Evolutionary conservation across 2,329 filamentous ascomycete genomes (phyloP).

Genomic region (Ceratocystis smalleyi): DNA sequence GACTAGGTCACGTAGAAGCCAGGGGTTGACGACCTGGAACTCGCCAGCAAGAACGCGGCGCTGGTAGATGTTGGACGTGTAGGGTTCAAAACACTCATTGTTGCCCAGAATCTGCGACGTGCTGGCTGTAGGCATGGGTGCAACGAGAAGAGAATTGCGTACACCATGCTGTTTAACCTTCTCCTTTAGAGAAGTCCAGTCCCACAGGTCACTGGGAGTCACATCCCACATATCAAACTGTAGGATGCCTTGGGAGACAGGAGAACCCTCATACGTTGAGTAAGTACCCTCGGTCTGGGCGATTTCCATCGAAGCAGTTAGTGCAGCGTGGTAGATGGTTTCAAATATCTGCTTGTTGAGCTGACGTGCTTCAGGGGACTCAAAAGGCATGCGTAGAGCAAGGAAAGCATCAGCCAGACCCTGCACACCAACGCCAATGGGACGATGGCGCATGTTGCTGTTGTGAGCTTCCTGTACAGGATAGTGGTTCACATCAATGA

Average conservation of each 20-base stretch:
- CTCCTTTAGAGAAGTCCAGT: constrained; percentile 78
- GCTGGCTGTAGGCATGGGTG: constrained; percentile 94
- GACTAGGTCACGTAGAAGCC: constrained; percentile 94
- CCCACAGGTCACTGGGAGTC: constrained; percentile 86
- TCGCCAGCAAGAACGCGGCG: constrained; percentile 94
- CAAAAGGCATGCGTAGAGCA: constrained; percentile 88
- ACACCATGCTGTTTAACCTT: constrained; percentile 86
- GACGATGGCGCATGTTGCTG: constrained; percentile 94
- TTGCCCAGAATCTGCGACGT: constrained; percentile 97
- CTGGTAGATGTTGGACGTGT: constrained; percentile 99
- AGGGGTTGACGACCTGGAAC: constrained; percentile 99
- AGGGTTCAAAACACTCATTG: constrained; percentile 99
- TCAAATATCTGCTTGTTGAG: constrained; percentile 98
- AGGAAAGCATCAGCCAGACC: constrained; percentile 97
- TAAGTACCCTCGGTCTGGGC: constrained; percentile 75
- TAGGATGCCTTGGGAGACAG: constrained; percentile 84
- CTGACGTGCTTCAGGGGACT: constrained; percentile 82
- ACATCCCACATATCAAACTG: constrained; percentile 99
- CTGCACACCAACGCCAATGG: constrained; percentile 91
- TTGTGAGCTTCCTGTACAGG: constrained; percentile 86
- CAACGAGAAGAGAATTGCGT: constrained; percentile 87
- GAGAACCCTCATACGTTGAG: constrained; percentile 80
- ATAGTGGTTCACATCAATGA: constrained; percentile 97
- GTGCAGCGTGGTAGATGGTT: constrained; percentile 92
- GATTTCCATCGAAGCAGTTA: constrained; percentile 77